phyloP scores from a whole-genome alignment of 2,329 filamentous ascomycete species.

The Colletotrichum cordylinicola region DNA sequence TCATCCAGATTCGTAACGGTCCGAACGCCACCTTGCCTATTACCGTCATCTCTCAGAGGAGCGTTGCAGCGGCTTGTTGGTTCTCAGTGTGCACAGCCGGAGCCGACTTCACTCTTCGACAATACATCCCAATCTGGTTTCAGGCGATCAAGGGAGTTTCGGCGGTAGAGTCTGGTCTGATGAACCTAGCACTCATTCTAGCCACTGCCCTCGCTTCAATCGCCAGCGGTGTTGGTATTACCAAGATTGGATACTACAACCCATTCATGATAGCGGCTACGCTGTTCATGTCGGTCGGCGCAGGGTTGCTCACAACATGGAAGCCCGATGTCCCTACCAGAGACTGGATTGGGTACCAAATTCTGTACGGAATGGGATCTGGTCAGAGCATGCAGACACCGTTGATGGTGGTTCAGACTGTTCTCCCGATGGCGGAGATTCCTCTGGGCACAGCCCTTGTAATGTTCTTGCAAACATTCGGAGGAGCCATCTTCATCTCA shows the following conservation, averaged over 20 bases:
- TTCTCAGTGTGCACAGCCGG: conserved; percentile 27
- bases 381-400: conserved; percentile 30
- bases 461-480: conserved; percentile 13
- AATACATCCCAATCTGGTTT: conserved; percentile 39
- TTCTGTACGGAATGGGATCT: conserved; percentile 28
- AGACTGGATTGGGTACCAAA: conserved; percentile 28
- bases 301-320: background rate
- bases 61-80: conserved; percentile 27
- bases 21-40: conserved; percentile 41
- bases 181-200: conserved; percentile 35
- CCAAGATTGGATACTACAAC: conserved; percentile 39
- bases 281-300: conserved; percentile 32
- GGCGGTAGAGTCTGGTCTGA: conserved; percentile 36
- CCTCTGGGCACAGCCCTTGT: conserved; percentile 13
- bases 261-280: conserved; percentile 36
- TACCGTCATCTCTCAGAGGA: conserved; percentile 38
- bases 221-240: conserved; percentile 29
- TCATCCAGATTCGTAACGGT: conserved; percentile 35
- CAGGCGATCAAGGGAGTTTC: conserved; percentile 36
- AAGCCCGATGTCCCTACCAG: background rate
- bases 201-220: conserved; percentile 30
- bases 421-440: conserved; percentile 15
- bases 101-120: conserved; percentile 29
- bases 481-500: conserved; percentile 12
- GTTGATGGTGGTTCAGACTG: conserved; percentile 28